Evolutionary conservation across 1,139 yeast species (phyloP).

Genomic region (Pichia sp.): DNA sequence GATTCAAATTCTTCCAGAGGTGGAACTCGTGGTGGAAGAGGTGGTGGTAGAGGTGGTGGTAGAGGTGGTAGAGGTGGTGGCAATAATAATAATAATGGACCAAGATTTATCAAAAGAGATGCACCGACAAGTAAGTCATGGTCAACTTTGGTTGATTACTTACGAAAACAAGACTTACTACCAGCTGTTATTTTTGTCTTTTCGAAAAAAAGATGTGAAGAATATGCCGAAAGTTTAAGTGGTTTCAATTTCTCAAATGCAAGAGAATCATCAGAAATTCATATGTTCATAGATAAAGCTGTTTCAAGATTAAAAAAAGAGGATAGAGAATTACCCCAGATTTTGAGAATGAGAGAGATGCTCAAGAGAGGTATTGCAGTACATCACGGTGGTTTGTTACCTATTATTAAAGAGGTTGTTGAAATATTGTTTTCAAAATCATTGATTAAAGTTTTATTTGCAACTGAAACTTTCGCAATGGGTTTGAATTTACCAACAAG

Average conservation of each 20-base stretch:
- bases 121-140: slow-evolving; percentile 78
- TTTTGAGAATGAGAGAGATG: slow-evolving; percentile 71
- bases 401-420: slow-evolving; percentile 91
- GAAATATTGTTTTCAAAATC: slow-evolving; percentile 87
- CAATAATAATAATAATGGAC: slow-evolving; percentile 32
- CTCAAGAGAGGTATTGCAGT: slow-evolving; percentile 90
- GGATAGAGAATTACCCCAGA: slow-evolving; percentile 91
- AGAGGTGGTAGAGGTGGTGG: slow-evolving; percentile 23
- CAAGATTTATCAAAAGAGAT: slow-evolving; percentile 42
- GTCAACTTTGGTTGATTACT: slow-evolving; percentile 65
- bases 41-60: slow-evolving; percentile 24
- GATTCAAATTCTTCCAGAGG: slow-evolving; percentile 15
- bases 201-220: slow-evolving; percentile 89
- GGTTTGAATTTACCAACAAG: slow-evolving; percentile 98
- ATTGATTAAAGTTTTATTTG: slow-evolving; percentile 82
- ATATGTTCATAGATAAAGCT: slow-evolving; percentile 87
- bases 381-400: slow-evolving; percentile 94
- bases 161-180: slow-evolving; percentile 58
- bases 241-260: slow-evolving; percentile 77
- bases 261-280: slow-evolving; percentile 82
- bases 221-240: slow-evolving; percentile 72
- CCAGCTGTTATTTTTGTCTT: slow-evolving; percentile 94
- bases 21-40: slow-evolving; percentile 24
- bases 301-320: slow-evolving; percentile 82
- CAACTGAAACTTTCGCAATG: slow-evolving; percentile 97